These are phyloP conservation scores for Curvularia sp. DNA, from an alignment of 2,329 filamentous ascomycete genomes.

Conservation along the genomic window DNA sequence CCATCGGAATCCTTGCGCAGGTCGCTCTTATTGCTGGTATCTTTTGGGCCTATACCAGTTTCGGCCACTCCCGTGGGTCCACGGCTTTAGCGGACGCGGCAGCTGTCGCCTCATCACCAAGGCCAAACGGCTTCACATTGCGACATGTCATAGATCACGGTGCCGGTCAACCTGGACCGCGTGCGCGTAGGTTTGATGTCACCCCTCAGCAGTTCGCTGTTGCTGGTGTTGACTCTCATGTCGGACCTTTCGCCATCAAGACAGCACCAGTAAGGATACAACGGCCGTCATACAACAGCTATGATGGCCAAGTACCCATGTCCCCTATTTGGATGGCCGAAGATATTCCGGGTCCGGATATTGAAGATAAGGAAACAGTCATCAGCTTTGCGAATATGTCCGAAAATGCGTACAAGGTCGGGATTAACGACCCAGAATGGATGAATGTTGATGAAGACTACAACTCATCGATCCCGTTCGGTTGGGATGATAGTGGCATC, in stretches of 20 bases:
- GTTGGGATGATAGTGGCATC: conserved; percentile 49
- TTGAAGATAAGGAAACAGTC: conserved; percentile 45
- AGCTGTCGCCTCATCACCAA: conserved; percentile 5
- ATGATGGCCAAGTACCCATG: conserved; percentile 36
- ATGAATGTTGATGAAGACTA: conserved; percentile 43
- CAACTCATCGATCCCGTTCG: conserved; percentile 45
- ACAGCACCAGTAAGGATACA: conserved; percentile 42
- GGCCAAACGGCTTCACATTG: conserved; percentile 31
- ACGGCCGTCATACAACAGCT: conserved; percentile 28
- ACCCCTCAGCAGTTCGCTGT: conserved; percentile 32
- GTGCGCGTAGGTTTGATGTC: conserved; percentile 45
- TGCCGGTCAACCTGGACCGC: conserved; percentile 43
- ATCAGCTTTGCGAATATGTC: conserved; percentile 49
- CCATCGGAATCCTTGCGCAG: conserved; percentile 32
- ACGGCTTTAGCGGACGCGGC: conserved; percentile 17
- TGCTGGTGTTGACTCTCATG: conserved; percentile 31
- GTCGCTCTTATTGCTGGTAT: conserved; percentile 28
- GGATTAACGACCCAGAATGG: conserved; percentile 45
- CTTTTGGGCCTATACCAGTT: conserved; percentile 23
- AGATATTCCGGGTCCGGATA: conserved; percentile 41
- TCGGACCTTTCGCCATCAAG: conserved; percentile 43
- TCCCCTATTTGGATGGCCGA: conserved; percentile 43
- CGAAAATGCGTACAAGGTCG: conserved; percentile 48
- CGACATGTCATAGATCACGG: conserved; percentile 48
- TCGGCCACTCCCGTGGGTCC: conserved; percentile 15